Evolutionary conservation across 306 rosid species (phyloP), one percentile per base, ranked within the genome.

Genomic region (Fragaria iinumae): DNA sequence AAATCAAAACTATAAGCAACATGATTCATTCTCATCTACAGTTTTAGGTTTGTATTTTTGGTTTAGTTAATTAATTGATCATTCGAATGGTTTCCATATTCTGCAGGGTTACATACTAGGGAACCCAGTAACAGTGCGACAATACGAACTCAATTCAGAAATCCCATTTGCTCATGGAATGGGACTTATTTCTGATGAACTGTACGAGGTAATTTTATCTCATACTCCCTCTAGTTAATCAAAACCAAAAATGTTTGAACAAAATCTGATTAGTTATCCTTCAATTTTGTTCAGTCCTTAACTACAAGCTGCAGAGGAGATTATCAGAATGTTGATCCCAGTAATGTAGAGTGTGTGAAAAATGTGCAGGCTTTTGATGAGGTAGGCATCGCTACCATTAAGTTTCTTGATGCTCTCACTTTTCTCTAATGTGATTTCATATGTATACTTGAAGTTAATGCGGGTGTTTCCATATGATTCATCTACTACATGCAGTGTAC

Each of bases 101-200:
- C 17, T 66, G 23, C 79, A 93, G 92, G 97, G 97, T 59, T 93
- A 89, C 74, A 4, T 86, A 52, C 34, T 80, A 6, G 96, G 96
- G 36, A 89, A 90, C 73, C 75, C 90, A 5, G 0, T 2, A 7
- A 90, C 90, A 36, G 38, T 11, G 32, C 1, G 6, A 16, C 16
- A 69, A 23, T 0, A 71, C 12, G 32, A 8, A 47, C 0, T 8
- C 32, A 89, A 72, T 79, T 80, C 47, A 20, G 9, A 0, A 49
- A 63, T 86, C 12, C 76, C 84, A 7, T 65, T 36, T 81, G 86
- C 90, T 81, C 92, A 87, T 66, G 89, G 91, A 59, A 84, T 85
- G 92, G 84, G 76, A 39, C 84, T 93, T 44, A 89, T 93, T 69
- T 86, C 93, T 12, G 86, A 85, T 72, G 93, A 93, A 81, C 80